phyloP scores from a whole-genome alignment of 2,329 filamentous ascomycete species.

The Pestalotiopsis fici region DNA sequence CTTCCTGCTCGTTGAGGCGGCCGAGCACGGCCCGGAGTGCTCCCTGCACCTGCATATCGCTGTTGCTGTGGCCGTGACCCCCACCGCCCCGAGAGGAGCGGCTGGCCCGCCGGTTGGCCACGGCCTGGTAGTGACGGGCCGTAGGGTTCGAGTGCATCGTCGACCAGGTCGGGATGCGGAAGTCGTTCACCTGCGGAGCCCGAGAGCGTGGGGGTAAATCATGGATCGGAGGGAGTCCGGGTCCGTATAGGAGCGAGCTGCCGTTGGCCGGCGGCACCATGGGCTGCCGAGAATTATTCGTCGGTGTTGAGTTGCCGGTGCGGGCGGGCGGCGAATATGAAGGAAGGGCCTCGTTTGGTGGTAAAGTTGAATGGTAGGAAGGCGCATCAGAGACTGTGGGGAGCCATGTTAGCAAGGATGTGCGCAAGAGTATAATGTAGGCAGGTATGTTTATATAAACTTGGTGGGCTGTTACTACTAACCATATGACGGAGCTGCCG shows the following conservation, averaged over 20 bases:
- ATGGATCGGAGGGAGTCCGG: slow-evolving; percentile 54
- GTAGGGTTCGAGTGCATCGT: slow-evolving; percentile 51
- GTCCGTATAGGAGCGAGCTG: slow-evolving; percentile 28
- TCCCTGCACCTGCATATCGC: slow-evolving; percentile 16
- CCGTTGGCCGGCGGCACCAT: slow-evolving; percentile 30
- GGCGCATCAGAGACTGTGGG: slow-evolving; percentile 61
- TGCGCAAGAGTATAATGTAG: too few species aligned
- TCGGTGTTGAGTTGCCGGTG: slow-evolving; percentile 14
- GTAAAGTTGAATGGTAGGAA: slow-evolving; percentile 60
- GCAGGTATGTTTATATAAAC: too few species aligned
- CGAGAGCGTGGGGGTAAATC: slow-evolving; percentile 34
- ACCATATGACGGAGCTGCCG: slow-evolving; percentile 70
- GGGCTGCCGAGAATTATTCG: slow-evolving; percentile 14
- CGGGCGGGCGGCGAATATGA: slow-evolving; percentile 43
- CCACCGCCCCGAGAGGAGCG: slow-evolving; percentile 40
- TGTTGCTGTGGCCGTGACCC: slow-evolving; percentile 12
- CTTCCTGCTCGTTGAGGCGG: slow-evolving; percentile 17
- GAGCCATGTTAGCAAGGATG: neutral
- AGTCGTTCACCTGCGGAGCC: slow-evolving; percentile 48
- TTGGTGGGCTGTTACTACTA: neutral
- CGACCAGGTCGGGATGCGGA: slow-evolving; percentile 60
- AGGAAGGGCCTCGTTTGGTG: slow-evolving; percentile 48
- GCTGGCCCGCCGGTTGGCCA: slow-evolving; percentile 60
- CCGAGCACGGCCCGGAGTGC: slow-evolving; percentile 25
- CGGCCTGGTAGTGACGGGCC: slow-evolving; percentile 62